Conservation (phyloP, 1,139 yeast species). For the Candida dubliniensis region DNA sequence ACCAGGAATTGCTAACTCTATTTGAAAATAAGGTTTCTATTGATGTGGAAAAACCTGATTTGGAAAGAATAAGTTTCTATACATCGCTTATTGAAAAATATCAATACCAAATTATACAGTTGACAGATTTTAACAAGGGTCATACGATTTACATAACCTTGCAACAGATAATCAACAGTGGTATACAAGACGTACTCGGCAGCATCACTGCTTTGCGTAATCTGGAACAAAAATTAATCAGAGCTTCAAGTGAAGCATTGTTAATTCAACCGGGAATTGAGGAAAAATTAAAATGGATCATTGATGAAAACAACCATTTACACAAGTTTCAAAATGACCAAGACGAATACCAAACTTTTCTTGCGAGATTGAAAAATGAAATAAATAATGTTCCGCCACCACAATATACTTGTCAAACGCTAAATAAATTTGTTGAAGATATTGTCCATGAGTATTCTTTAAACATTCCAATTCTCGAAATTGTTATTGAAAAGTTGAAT, state of each 20-base stretch:
- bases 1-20: not conserved
- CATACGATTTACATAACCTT: not conserved
- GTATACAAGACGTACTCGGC: not conserved
- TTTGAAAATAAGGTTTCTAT: constrained; percentile 1
- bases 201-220: not conserved
- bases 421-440: constrained; percentile 2
- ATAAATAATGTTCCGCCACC: constrained; percentile 1
- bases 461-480: not conserved
- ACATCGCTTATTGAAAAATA: not conserved
- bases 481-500: constrained; percentile 2
- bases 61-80: not conserved
- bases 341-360: not conserved
- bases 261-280: not conserved
- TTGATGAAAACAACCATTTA: constrained; percentile 1
- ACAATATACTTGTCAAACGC: not conserved
- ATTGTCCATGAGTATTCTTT: constrained; percentile 1
- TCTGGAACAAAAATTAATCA: not conserved
- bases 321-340: constrained; percentile 1
- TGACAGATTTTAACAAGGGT: not conserved
- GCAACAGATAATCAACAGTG: not conserved
- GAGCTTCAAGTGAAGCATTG: not conserved
- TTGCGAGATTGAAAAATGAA: constrained; percentile 1
- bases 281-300: not conserved
- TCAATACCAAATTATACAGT: not conserved
- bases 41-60: not conserved